phyloP scores from a whole-genome alignment of 23 red algal genomes.

The Gracilaria gracilis region DNA sequence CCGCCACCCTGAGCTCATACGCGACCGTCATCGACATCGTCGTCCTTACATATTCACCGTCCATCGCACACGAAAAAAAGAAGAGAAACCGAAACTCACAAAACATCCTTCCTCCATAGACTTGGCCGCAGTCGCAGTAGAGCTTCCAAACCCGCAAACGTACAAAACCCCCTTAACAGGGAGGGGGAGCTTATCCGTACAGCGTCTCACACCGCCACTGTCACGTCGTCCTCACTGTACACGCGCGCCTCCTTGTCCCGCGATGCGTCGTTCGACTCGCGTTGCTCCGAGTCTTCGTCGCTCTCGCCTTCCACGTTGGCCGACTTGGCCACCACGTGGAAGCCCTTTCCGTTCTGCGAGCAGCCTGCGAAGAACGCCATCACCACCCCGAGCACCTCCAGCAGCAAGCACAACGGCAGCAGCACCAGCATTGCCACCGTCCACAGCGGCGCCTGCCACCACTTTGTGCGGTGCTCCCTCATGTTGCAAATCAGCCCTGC shows the following conservation, averaged over 20 bases:
- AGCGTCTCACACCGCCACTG: no score
- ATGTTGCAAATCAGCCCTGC: slow-evolving; percentile 36
- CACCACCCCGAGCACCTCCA: slow-evolving; percentile 38
- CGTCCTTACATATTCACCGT: no score
- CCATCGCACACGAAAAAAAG: no score
- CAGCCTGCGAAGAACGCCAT: slow-evolving; percentile 61
- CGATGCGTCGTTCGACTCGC: neutral
- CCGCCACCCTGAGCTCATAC: no score
- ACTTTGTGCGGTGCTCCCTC: slow-evolving; percentile 27
- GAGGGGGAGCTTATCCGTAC: no score
- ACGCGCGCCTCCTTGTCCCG: neutral
- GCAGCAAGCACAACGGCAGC: slow-evolving; percentile 49
- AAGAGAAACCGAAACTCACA: no score
- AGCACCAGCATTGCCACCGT: slow-evolving; percentile 4
- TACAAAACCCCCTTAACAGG: neutral
- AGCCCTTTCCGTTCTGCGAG: slow-evolving; percentile 50
- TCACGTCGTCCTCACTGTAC: neutral
- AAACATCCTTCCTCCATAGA: no score
- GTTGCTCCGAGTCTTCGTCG: neutral
- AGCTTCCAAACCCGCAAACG: neutral
- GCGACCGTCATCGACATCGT: no score
- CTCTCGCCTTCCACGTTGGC: slow-evolving; percentile 25
- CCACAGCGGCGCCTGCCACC: slow-evolving; percentile 38
- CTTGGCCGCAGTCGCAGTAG: no score
- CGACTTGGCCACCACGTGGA: slow-evolving; percentile 63